Base-by-base conservation (phyloP, 2,329 filamentous ascomycete species). In the Fusarium sp. region DNA sequence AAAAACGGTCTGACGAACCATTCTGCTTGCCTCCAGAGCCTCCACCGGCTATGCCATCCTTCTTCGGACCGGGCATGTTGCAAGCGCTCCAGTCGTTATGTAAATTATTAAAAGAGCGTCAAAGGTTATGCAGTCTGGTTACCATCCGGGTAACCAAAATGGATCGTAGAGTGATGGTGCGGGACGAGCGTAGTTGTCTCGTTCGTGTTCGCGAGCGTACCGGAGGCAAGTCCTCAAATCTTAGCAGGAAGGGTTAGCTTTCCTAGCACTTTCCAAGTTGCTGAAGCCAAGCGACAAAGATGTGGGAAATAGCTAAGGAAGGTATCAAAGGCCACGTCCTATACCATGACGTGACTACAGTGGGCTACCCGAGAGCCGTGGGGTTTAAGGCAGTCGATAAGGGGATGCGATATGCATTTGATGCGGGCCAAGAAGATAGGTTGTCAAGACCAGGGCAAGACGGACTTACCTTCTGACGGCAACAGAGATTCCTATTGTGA, bases 21-120 rank as follows among this genome's bases (percentile, higher is more conserved):
- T 82, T 83, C 51, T 80, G 80, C 65, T 79, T 80, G 40, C 72
- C 70, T 32, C 74, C 75, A 70, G 67, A 70, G 54, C 77, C 76
- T 56, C 76, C 76, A 55, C 76, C 74, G 52, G 75, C 66, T 67
- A 75, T 70, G 68, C 75, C 77, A 63, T 83, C 81, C 72, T 82
- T 82, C 77, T 81, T 82, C 22, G 79, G 75, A 52, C 74, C 71
- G 58, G 81, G 78, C 81, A 82, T 82, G 22, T 75, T 77, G 67
- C 29, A 30, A 68, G 71, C 58, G 44, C 62, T 73, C 58, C 59
- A 55, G 67, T 71, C 66, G 71, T 58, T 59, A 65, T 60, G 65
- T 62, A 70, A 52, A 61, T 74, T 71, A 61, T 70, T 69, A 71
- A 74, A 74, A 68, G 69, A 68, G 58, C 62, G 68, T 71, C 48